Percentiles rank a stretch among this genome's conserved stretches.
phyloP scores from a whole-genome alignment of 164 flowering plant species.

The Vitis cinerea region DNA sequence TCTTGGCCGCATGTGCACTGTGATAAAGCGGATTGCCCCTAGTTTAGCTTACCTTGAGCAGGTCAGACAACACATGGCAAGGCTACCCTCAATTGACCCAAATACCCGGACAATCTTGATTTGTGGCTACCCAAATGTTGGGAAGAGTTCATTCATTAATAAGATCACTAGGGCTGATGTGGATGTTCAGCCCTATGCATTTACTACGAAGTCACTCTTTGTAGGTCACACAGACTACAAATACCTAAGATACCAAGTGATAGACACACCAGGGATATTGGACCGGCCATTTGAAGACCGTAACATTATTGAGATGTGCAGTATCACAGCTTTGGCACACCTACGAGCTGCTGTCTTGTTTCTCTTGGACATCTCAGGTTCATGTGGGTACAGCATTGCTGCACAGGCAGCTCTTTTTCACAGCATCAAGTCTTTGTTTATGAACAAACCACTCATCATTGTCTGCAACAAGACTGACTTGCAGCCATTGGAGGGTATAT shows the following conservation, averaged over 20 bases:
- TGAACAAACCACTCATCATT: conserved; percentile 80
- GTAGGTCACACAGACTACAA: conserved; percentile 94
- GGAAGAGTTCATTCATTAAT: conserved; percentile 89
- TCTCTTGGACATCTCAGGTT: conserved; percentile 85
- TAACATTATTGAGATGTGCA: conserved; percentile 94
- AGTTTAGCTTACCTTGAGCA: conserved; percentile 90
- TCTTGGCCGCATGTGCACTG: conserved; percentile 91
- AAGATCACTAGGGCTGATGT: conserved; percentile 93
- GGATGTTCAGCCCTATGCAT: conserved; percentile 95
- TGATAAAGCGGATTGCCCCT: conserved; percentile 65
- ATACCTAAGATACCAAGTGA: conserved; percentile 84
- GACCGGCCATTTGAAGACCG: conserved; percentile 94
- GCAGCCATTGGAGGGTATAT: conserved; percentile 71
- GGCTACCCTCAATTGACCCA: conserved; percentile 91
- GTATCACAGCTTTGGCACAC: conserved; percentile 91
- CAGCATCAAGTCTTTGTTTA: conserved; percentile 83
- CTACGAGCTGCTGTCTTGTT: conserved; percentile 84
- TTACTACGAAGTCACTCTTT: conserved; percentile 89
- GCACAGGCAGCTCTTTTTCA: conserved; percentile 92
- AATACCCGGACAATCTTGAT: conserved; percentile 81
- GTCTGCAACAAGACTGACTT: conserved; percentile 94
- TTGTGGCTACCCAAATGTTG: conserved; percentile 94
- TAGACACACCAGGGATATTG: conserved; percentile 92
- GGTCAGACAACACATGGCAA: conserved; percentile 89
- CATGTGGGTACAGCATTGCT: conserved; percentile 85